phyloP scores from a whole-genome alignment of 225 moss, liverwort and hornwort species.

The Ulota crispa region DNA sequence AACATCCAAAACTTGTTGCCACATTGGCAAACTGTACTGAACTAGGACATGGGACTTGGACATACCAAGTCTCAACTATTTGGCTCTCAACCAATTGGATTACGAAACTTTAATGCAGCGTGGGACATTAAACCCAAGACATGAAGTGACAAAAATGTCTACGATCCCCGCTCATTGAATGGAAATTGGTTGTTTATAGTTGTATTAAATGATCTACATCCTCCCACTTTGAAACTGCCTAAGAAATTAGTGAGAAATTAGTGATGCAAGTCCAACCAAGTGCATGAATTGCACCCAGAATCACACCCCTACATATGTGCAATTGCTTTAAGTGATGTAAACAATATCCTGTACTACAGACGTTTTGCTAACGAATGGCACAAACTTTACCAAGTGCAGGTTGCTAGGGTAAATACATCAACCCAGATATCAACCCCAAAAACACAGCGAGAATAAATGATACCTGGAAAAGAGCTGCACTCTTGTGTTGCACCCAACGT shows the following conservation, averaged over 20 bases:
- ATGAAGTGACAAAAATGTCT: too few species aligned
- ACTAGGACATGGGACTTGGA: too few species aligned
- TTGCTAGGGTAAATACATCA: not conserved
- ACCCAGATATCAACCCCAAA: not conserved
- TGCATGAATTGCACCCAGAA: not conserved
- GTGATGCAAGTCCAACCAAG: too few species aligned
- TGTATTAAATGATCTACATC: not conserved
- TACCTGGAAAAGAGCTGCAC: slow-evolving; percentile 24
- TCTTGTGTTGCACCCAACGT: not conserved
- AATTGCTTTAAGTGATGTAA: not conserved
- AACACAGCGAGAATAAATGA: slow-evolving; percentile 5
- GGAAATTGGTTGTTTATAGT: not conserved
- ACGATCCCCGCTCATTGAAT: too few species aligned
- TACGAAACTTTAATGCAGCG: too few species aligned
- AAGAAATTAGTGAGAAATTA: not conserved
- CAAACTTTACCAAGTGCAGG: not conserved
- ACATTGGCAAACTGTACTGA: too few species aligned
- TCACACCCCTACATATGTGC: not conserved
- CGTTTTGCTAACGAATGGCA: not conserved
- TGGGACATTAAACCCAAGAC: too few species aligned
- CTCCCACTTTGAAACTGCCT: not conserved
- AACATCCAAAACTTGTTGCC: too few species aligned
- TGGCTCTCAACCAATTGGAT: too few species aligned
- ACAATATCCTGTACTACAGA: not conserved
- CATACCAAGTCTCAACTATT: too few species aligned